Conservation (phyloP, 2,329 filamentous ascomycete species). For the Nothophaeocryptopus gaeumannii region DNA sequence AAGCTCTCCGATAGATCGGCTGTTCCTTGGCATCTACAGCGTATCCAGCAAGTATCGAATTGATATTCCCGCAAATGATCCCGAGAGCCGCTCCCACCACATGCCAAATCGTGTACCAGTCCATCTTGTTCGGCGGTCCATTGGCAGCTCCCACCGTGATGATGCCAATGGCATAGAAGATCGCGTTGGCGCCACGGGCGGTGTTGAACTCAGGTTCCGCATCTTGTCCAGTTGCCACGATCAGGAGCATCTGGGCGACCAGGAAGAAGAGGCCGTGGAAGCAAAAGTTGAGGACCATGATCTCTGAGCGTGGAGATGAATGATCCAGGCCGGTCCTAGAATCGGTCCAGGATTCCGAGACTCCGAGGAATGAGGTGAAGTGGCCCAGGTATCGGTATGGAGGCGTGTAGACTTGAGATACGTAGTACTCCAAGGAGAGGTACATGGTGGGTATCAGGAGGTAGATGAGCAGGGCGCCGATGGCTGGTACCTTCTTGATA, state of each 20-base stretch:
- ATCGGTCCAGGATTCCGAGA: constrained; percentile 10
- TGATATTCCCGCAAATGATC: constrained; percentile 12
- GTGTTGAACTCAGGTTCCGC: background rate
- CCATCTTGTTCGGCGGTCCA: constrained; percentile 6
- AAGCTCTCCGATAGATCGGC: constrained; percentile 7
- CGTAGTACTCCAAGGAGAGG: constrained; percentile 11
- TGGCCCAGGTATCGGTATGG: constrained; percentile 14
- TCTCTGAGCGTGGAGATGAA: constrained; percentile 8
- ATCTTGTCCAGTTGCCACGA: constrained; percentile 2
- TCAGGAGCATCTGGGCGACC: constrained; percentile 5
- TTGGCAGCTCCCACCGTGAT: constrained; percentile 11
- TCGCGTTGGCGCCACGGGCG: constrained; percentile 2
- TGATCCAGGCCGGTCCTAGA: background rate
- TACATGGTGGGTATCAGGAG: constrained; percentile 10
- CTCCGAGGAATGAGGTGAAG: constrained; percentile 16
- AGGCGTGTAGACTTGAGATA: constrained; percentile 5
- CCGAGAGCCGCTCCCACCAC: constrained; percentile 8
- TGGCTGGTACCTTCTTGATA: constrained; percentile 1
- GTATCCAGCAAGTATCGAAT: constrained; percentile 11
- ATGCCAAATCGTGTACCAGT: constrained; percentile 8
- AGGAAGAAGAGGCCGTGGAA: constrained; percentile 12
- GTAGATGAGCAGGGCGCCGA: constrained; percentile 11
- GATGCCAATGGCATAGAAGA: constrained; percentile 10
- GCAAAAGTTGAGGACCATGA: constrained; percentile 16
- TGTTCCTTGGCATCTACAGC: background rate